Evolutionary conservation across 2,329 filamentous ascomycete genomes (phyloP).

Genomic region (Tolypocladium tropicale): DNA sequence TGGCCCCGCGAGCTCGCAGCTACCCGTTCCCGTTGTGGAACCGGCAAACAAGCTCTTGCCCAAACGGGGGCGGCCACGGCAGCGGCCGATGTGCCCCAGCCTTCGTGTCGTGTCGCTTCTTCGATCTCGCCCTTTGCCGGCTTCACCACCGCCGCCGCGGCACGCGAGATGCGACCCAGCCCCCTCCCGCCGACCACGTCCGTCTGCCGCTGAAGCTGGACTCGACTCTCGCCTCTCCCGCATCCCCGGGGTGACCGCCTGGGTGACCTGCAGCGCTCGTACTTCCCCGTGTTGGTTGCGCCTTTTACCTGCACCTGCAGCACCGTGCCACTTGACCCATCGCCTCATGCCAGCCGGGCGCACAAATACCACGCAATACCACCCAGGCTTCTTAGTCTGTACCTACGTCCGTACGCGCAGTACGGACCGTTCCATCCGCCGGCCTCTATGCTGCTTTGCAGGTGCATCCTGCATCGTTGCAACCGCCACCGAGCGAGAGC

Average conservation of each 20-base stretch:
- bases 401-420: background rate
- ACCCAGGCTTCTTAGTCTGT: background rate
- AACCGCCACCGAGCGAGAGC: background rate
- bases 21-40: background rate
- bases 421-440: background rate
- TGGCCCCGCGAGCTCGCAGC: background rate
- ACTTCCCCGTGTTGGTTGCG: background rate
- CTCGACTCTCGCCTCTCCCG: background rate
- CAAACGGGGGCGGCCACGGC: background rate
- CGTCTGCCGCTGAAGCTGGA: background rate
- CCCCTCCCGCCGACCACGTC: background rate
- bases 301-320: background rate
- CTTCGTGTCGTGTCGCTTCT: background rate
- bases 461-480: background rate
- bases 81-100: background rate
- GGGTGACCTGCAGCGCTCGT: too few relatives aligned
- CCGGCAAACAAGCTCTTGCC: background rate
- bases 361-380: background rate
- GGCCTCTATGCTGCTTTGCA: background rate
- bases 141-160: background rate
- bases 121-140: too few relatives aligned
- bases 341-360: background rate
- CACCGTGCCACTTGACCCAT: background rate
- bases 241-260: background rate
- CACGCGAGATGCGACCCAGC: background rate